Conservation (phyloP, 305 asterid genomes). For the Coffea humblotiana region DNA sequence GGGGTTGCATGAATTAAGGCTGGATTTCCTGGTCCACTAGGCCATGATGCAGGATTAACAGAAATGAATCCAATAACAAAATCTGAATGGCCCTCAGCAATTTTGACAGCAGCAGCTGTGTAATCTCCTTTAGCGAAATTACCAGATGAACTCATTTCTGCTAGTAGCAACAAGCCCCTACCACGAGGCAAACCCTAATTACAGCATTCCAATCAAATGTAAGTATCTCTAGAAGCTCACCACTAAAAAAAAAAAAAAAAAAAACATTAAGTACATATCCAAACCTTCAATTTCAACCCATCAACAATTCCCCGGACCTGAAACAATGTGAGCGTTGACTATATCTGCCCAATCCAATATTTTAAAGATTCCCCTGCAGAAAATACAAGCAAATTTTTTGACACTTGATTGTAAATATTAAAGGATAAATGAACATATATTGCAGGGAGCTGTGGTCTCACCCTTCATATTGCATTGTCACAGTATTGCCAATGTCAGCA, state of each 20-base stretch:
- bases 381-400: constrained; percentile 24
- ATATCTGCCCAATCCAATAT: constrained; percentile 98
- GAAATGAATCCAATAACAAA: constrained; percentile 96
- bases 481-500: constrained; percentile 99
- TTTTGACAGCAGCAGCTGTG: constrained; percentile 95
- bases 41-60: constrained; percentile 94
- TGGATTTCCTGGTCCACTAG: constrained; percentile 77
- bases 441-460: constrained; percentile 32
- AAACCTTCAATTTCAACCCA: constrained; percentile 89
- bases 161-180: constrained; percentile 83
- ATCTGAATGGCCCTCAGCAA: constrained; percentile 91
- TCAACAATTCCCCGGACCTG: constrained; percentile 99
- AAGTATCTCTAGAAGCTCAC: background rate
- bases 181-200: constrained; percentile 79
- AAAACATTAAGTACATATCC: constrained; percentile 12
- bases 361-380: constrained; percentile 75
- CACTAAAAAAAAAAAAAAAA: background rate
- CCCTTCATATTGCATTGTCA: constrained; percentile 97
- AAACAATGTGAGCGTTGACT: constrained; percentile 88
- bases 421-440: constrained; percentile 16
- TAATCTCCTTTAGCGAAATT: constrained; percentile 91
- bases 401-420: background rate
- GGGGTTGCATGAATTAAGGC: constrained; percentile 93
- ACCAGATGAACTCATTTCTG: constrained; percentile 98
- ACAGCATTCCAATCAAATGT: constrained; percentile 25